Conservation (phyloP, 139 green algal species). For the Coelastrella sp. region DNA sequence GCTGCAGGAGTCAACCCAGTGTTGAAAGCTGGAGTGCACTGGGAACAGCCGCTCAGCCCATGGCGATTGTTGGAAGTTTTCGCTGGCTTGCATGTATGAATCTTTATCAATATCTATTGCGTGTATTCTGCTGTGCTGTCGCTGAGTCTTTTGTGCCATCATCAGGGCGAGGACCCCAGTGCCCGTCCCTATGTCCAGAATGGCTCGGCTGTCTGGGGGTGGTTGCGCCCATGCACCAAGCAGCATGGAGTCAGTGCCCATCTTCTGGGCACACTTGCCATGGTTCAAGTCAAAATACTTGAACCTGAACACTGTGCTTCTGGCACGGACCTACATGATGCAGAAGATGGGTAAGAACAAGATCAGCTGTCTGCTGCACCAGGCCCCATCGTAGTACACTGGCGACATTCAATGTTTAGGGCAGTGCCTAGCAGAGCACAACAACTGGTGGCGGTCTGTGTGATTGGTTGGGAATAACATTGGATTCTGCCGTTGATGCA, state of each 20-base stretch:
- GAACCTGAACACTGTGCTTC: conserved; percentile 42
- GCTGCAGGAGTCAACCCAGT: conserved; percentile 33
- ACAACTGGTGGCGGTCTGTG: no score
- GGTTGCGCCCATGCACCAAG: conserved; percentile 52
- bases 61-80: conserved; percentile 48
- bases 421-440: background rate
- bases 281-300: conserved; percentile 46
- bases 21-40: conserved; percentile 50
- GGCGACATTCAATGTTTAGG: no score
- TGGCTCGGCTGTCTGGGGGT: background rate
- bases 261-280: conserved; percentile 51
- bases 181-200: conserved; percentile 51
- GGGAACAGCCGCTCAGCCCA: conserved; percentile 46
- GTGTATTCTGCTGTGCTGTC: conserved; percentile 12
- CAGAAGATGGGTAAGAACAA: background rate
- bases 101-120: conserved; percentile 56
- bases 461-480: no score
- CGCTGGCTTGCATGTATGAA: conserved; percentile 46
- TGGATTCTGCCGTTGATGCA: no score
- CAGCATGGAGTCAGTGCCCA: conserved; percentile 62
- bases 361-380: background rate
- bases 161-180: conserved; percentile 63
- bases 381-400: no score
- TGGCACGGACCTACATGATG: background rate
- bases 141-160: conserved; percentile 54